A percentile compares a stretch with the other conserved stretches of the same genome.
Evolutionary conservation across 2,329 filamentous ascomycete genomes (phyloP).

Genomic region (Exophiala sp.): DNA sequence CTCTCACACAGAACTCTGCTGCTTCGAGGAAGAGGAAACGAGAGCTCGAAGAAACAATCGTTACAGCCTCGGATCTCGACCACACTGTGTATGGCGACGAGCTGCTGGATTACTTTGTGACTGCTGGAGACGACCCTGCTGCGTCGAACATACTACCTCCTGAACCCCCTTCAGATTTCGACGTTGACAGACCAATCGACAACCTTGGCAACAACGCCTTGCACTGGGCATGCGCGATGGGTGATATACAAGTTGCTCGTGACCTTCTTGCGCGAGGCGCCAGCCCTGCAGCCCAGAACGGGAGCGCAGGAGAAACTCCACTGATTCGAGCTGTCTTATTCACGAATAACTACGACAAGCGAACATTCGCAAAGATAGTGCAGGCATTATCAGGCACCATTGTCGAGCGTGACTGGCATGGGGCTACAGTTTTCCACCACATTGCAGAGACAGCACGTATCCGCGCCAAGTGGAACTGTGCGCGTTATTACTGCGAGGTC

Average conservation of each 20-base stretch:
- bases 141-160: conserved; percentile 58
- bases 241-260: conserved; percentile 85
- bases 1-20: conserved; percentile 61
- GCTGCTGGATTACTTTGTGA: conserved; percentile 92
- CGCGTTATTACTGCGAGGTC: conserved; percentile 88
- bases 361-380: conserved; percentile 80
- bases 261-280: conserved; percentile 80
- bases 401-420: conserved; percentile 71
- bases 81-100: conserved; percentile 91
- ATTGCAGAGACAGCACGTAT: conserved; percentile 84
- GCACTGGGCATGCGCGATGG: conserved; percentile 98
- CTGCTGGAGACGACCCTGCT: conserved; percentile 71
- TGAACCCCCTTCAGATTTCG: conserved; percentile 78
- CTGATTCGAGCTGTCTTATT: conserved; percentile 93
- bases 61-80: conserved; percentile 62
- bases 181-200: conserved; percentile 89
- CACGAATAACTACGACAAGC: conserved; percentile 94
- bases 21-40: conserved; percentile 71
- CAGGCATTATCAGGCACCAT: conserved; percentile 80
- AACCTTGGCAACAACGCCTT: conserved; percentile 87
- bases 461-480: conserved; percentile 81
- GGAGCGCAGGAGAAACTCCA: conserved; percentile 81
- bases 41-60: conserved; percentile 53
- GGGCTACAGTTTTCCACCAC: conserved; percentile 89
- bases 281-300: conserved; percentile 67